Percentiles rank a stretch among this genome's conserved stretches.
These are phyloP conservation scores for Vigna unguiculata DNA, from an alignment of 306 rosid genomes.

Conservation along the genomic window DNA sequence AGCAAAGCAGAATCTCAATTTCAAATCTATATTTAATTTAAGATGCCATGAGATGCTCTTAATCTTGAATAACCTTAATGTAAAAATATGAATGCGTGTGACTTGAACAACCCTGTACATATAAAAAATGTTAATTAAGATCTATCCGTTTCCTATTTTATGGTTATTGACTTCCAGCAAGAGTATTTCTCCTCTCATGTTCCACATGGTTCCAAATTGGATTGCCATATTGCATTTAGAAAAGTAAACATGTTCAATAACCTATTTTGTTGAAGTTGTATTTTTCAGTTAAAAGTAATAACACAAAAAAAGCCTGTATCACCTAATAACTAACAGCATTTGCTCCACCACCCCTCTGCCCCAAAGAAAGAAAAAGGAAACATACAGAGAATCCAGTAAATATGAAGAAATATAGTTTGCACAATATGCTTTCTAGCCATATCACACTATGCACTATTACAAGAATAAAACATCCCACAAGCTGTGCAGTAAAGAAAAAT, in stretches of 20 bases:
- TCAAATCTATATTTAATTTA: background rate
- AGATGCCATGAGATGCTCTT: background rate
- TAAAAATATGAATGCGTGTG: background rate
- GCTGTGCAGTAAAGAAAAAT: background rate
- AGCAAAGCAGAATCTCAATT: background rate
- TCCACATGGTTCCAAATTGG: background rate
- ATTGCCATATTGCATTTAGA: background rate
- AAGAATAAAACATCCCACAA: background rate
- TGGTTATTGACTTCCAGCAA: background rate
- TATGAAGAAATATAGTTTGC: background rate
- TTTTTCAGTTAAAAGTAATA: no score
- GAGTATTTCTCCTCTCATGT: background rate
- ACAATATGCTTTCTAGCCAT: background rate
- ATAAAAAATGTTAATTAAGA: background rate
- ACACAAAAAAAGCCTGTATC: no score
- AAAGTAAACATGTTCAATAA: no score
- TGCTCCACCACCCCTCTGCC: no score
- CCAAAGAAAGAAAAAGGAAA: no score
- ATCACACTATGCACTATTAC: background rate
- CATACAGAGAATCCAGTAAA: background rate
- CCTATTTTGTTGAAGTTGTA: no score
- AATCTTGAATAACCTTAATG: constrained; percentile 12
- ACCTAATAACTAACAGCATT: no score
- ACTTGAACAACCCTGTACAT: background rate
- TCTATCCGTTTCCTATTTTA: no score